Evolutionary conservation across 2,329 filamentous ascomycete genomes (phyloP), one percentile per base, ranked within the genome.

Genomic region (Talaromyces marneffei): DNA sequence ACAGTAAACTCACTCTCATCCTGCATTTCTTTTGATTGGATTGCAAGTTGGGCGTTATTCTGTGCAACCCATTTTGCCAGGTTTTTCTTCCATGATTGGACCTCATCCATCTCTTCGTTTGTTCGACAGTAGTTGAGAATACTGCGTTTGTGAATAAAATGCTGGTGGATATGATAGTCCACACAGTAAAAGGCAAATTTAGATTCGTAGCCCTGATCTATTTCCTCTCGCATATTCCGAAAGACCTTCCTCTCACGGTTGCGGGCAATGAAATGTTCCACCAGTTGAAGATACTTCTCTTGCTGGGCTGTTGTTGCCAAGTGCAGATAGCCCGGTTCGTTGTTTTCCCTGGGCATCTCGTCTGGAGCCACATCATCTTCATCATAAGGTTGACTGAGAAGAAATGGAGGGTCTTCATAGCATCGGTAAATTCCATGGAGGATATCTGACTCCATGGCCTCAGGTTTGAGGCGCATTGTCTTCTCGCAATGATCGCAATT

Each of bases 81-180:
- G 33, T 63, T 64, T 65, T 67, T 69, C 29, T 68, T 65, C 70
- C 71, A 74, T 31, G 63, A 40, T 10, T 65, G 66, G 12, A 73
- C 40, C 5, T 70, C 65, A 7, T 67, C 63, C 48, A 73, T 57
- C 29, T 75, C 73, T 1, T 64, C 58, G 10, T 64, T 62, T 23
- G 70, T 65, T 14, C 71, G 71, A 52, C 72, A 74, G n/a, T 74
- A 52, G 1, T 64, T 65, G 7, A 74, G 35, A 9, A 68, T 39
- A 0, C 69, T 67, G 2, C 68, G 64, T 2, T 64, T 63, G 2
- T 61, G 31, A 23, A 71, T 63, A 31, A 69, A 68, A 44, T 74
- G 73, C 20, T 72, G 66, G 14, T 70, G 69, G 20, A 75, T 68
- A 53, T 75, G 73, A n/a, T 66, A 71, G 44, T 74, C 71, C 3